Evolutionary conservation across 495 filamentous ascomycete genomes (phyloP), one percentile per base, ranked within the genome.

Genomic region (Melanomma pulvis-pyrius): DNA sequence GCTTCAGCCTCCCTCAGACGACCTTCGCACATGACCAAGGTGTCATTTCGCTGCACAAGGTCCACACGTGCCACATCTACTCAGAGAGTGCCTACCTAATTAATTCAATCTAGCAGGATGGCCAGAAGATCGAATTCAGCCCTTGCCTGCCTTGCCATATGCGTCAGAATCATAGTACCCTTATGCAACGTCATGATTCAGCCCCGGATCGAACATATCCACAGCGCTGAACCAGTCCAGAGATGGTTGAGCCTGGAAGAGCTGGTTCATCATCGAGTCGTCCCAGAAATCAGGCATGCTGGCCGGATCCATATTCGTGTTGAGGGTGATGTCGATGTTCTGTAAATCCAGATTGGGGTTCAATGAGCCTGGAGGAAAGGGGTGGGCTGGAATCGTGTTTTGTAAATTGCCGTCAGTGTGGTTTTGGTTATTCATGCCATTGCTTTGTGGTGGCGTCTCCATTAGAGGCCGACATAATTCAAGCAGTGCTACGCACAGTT

Each of bases 171-270:
- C n/a, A n/a, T n/a, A n/a, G n/a, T n/a, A n/a, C n/a, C n/a, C n/a
- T n/a, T n/a, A n/a, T n/a, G n/a, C n/a, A n/a, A n/a, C n/a, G n/a
- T n/a, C n/a, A n/a, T n/a, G n/a, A n/a, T n/a, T n/a, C n/a, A n/a
- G n/a, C n/a, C n/a, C n/a, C n/a, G 22, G 48, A 8, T 15, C 22
- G 48, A 51, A 15, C 11, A 51, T 15, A 12, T n/a, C n/a, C n/a
- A n/a, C n/a, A n/a, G n/a, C n/a, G n/a, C n/a, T n/a, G 61, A 64
- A 64, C 61, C 61, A 64, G 21, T 64, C 44, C 22, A 64, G 36
- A 2, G 48, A 55, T 0, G 61, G 61, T 22, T 56, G 34, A 11
- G 19, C 12, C 50, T 64, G 60, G 50, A 63, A 63, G 24, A 63
- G 60, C 49, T 63, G 60, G 48, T 34, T 44, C 60, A 63, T 63